Base-by-base conservation (phyloP, 2,329 filamentous ascomycete species). In the Exophiala oligosperma region DNA sequence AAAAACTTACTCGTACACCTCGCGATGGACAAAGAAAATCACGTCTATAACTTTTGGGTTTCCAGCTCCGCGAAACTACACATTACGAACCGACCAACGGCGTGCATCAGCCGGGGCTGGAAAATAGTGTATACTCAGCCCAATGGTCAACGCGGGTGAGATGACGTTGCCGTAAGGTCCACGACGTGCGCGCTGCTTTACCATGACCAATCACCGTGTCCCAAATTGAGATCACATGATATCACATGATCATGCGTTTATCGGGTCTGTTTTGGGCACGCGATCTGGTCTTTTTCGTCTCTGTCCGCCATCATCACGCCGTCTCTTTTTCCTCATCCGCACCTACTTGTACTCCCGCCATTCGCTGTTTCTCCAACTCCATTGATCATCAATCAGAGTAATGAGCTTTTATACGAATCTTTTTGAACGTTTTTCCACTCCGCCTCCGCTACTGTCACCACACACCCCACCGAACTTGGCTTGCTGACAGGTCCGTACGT, bases 41-140 rank as follows among this genome's bases (percentile, higher is more conserved):
- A 6, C 6, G 40, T 43, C 40, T 9, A 43, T 43, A 43, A 17
- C 40, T 43, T 43, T 26, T 48, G 8, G 40, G 47, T 40, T 47
- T 48, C 32, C 32, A 47, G 23, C 43, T 48, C 52, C 47, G 40
- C 43, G 49, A 49, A 48, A 17, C 41, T 41, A 51, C 40, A 43
- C 26, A 40, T 47, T 62, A 62, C 60, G 60, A 62, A 48, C 60
- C 23, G 57, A 57, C 60, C 60, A 62, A 62, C 51, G 57, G 44
- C 37, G 41, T 24, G 32, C 21, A 38, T 49, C 11, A 40, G 52
- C 55, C 40, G 50, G 59, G 55, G 52, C 29, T 40, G 23, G 17
- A 40, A 26, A 24, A 44, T 21, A n/a, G 40, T 26, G 26, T 23
- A 17, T 26, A 29, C 49, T 52, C 49, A 52, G 49, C 35, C 37